These are phyloP conservation scores for Tulasnella sp. DNA, from an alignment of 768 basidiomycete genomes.

Conservation along the genomic window DNA sequence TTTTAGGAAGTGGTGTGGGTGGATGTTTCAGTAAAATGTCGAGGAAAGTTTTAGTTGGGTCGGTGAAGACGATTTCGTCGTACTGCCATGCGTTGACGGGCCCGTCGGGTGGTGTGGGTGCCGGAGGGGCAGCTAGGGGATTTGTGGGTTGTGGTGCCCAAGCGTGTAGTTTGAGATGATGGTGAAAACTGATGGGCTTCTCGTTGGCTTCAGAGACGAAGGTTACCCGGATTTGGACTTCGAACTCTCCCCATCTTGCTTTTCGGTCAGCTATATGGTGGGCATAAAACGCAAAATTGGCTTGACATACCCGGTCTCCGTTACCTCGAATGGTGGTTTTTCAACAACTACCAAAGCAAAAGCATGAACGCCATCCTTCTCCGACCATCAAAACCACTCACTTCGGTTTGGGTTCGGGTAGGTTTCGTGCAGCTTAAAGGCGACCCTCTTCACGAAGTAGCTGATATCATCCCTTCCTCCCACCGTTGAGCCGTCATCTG, in stretches of 20 bases:
- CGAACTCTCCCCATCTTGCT: constrained; percentile 94
- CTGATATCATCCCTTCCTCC: constrained; percentile 87
- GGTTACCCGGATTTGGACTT: constrained; percentile 85
- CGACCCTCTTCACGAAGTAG: constrained; percentile 92
- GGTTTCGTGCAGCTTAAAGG: constrained; percentile 96
- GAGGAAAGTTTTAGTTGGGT: constrained; percentile 85
- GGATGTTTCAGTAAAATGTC: constrained; percentile 74
- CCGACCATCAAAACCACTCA: constrained; percentile 39
- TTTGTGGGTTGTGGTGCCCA: constrained; percentile 50
- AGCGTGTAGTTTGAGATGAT: constrained; percentile 93
- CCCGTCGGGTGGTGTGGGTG: constrained; percentile 34
- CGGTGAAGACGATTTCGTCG: constrained; percentile 94
- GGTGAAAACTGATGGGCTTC: constrained; percentile 80
- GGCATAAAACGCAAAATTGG: background rate
- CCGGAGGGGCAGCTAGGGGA: constrained; percentile 52
- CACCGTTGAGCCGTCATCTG: constrained; percentile 66
- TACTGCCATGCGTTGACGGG: constrained; percentile 98
- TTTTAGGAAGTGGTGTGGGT: constrained; percentile 73
- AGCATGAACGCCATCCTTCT: constrained; percentile 19
- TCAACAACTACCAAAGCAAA: constrained; percentile 63
- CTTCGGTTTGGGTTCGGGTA: constrained; percentile 87
- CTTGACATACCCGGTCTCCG: constrained; percentile 78
- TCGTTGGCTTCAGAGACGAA: constrained; percentile 88
- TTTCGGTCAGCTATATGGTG: background rate
- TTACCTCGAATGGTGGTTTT: constrained; percentile 88